phyloP scores from a whole-genome alignment of 306 rosid species.

The Cucumis cinereus region DNA sequence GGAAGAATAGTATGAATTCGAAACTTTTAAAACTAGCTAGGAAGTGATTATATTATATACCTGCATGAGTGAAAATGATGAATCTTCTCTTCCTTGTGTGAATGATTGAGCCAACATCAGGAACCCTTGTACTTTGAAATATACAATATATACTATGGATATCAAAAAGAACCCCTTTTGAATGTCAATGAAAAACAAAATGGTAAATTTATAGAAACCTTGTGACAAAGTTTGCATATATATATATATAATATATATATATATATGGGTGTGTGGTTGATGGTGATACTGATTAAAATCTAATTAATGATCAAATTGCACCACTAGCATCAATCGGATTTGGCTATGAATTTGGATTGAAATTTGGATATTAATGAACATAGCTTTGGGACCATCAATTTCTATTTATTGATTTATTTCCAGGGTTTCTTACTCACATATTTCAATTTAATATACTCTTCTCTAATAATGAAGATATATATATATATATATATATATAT shows the following conservation, averaged over 20 bases:
- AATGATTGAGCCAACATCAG: neutral
- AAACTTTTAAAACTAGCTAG: too few species aligned
- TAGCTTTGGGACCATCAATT: neutral
- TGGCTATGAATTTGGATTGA: neutral
- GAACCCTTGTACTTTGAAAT: neutral
- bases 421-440: neutral
- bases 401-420: neutral
- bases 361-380: neutral
- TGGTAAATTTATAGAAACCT: too few species aligned
- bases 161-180: neutral
- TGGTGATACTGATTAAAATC: neutral
- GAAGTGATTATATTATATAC: neutral
- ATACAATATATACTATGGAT: too few species aligned
- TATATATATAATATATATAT: neutral
- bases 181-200: neutral
- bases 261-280: neutral
- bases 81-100: conserved; percentile 3
- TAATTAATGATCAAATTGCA: conserved; percentile 5
- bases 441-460: neutral
- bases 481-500: too few species aligned
- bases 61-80: conserved; percentile 13
- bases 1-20: too few species aligned
- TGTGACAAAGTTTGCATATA: too few species aligned
- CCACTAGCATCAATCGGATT: neutral
- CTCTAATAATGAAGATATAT: too few species aligned